A percentile compares a stretch with the other conserved stretches of the same genome.
Evolutionary conservation across 2,329 filamentous ascomycete species (phyloP).

Genomic region (Fusarium pseudograminearum): DNA sequence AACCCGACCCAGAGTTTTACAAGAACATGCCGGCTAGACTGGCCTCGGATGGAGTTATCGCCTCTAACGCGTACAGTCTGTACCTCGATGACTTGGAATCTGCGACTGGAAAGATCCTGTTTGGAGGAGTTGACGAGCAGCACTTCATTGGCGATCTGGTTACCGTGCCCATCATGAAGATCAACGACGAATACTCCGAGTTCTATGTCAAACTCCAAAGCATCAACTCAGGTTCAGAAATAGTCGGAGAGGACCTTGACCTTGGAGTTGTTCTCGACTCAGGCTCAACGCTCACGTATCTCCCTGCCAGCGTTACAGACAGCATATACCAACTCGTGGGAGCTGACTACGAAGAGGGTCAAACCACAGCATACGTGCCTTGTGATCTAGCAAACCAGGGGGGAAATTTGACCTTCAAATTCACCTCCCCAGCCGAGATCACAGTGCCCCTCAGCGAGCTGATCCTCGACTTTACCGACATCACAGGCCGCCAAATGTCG

Average conservation of each 20-base stretch:
- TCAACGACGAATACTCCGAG: conserved; percentile 65
- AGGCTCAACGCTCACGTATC: conserved; percentile 74
- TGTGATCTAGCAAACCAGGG: conserved; percentile 62
- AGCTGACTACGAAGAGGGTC: conserved; percentile 66
- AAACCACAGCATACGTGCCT: conserved; percentile 71
- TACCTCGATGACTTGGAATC: conserved; percentile 80
- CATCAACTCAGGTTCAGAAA: conserved; percentile 59
- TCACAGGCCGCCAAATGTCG: conserved; percentile 60
- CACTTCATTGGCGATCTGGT: conserved; percentile 72
- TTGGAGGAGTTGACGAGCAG: conserved; percentile 78
- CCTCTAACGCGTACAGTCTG: conserved; percentile 77
- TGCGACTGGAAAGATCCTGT: conserved; percentile 75
- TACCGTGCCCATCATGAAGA: conserved; percentile 74
- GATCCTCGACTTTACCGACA: conserved; percentile 64
- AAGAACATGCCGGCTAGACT: conserved; percentile 76
- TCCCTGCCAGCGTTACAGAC: conserved; percentile 67
- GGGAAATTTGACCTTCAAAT: conserved; percentile 63
- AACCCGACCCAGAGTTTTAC: conserved; percentile 67
- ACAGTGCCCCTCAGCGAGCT: conserved; percentile 69
- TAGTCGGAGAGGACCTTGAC: conserved; percentile 62
- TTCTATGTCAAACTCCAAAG: conserved; percentile 78
- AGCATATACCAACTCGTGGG: conserved; percentile 69
- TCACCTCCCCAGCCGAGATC: conserved; percentile 64
- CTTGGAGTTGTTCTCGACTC: conserved; percentile 78
- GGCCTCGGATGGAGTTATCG: conserved; percentile 69